phyloP scores from a whole-genome alignment of 257 asterid genomes.

The Voacanga thouarsii region DNA sequence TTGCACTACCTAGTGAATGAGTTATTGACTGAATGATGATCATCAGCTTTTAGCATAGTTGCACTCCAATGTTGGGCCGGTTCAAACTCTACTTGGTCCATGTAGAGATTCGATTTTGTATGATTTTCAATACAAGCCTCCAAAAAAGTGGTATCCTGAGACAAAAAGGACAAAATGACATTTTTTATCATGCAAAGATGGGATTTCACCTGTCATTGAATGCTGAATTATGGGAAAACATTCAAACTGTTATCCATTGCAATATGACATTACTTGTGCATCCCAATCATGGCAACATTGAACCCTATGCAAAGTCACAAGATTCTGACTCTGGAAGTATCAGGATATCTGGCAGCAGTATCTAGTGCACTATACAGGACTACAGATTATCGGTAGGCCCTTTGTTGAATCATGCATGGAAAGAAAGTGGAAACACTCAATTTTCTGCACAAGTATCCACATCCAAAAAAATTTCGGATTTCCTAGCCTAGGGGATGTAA shows the following conservation, averaged over 20 bases:
- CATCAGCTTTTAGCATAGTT: slow-evolving; percentile 54
- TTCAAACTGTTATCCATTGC: neutral
- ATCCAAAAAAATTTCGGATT: neutral
- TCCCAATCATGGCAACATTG: neutral
- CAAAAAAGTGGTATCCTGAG: slow-evolving; percentile 83
- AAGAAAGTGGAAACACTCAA: neutral
- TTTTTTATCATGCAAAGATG: too few species aligned
- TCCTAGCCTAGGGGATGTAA: neutral
- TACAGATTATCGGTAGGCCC: neutral
- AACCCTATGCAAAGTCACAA: neutral
- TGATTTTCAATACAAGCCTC: slow-evolving; percentile 97
- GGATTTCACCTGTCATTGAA: too few species aligned
- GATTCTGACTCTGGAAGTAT: neutral
- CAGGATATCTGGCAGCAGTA: neutral
- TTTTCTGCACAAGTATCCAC: neutral
- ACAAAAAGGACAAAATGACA: slow-evolving; percentile 8
- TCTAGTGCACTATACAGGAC: neutral
- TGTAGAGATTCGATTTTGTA: slow-evolving; percentile 88
- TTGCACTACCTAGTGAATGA: slow-evolving; percentile 44
- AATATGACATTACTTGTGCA: neutral
- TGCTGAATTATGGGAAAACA: slow-evolving; percentile 3
- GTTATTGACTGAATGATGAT: slow-evolving; percentile 41
- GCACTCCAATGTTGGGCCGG: slow-evolving; percentile 88
- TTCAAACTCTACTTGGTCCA: slow-evolving; percentile 99
- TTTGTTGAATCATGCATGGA: neutral